These are phyloP conservation scores for Malus sieversii DNA, from an alignment of 306 rosid genomes.

Conservation along the genomic window DNA sequence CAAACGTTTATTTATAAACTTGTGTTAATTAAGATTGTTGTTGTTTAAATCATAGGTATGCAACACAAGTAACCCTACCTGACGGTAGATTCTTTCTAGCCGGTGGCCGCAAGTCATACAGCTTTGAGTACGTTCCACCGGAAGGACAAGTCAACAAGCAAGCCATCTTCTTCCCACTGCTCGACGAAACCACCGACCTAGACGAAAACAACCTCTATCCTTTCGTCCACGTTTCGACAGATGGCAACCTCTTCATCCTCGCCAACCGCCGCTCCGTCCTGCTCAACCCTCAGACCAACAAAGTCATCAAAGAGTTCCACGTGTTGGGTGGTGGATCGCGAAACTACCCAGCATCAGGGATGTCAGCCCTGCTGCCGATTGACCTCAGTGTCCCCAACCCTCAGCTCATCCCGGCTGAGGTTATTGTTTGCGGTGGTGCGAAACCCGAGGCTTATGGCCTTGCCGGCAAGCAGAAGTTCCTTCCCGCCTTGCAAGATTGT, in stretches of 20 bases:
- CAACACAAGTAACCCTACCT: conserved; percentile 46
- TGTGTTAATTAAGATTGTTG: not conserved
- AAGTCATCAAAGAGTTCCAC: conserved; percentile 41
- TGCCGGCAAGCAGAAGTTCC: conserved; percentile 22
- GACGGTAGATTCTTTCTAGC: conserved; percentile 48
- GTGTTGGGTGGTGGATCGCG: conserved; percentile 55
- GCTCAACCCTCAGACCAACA: conserved; percentile 33
- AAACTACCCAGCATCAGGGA: conserved; percentile 83
- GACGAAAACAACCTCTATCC: conserved; percentile 96
- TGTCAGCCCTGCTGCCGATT: conserved; percentile 69
- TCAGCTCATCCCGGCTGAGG: conserved; percentile 27
- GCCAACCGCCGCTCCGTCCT: conserved; percentile 77
- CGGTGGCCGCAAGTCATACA: conserved; percentile 69
- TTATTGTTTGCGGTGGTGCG: conserved; percentile 76
- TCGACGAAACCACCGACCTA: conserved; percentile 61
- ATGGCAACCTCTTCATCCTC: conserved; percentile 69
- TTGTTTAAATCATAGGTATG: conserved; percentile 41
- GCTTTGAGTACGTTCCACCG: conserved; percentile 53
- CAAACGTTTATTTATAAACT: not conserved
- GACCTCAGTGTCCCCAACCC: conserved; percentile 17
- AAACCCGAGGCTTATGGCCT: conserved; percentile 29
- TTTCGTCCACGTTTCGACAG: conserved; percentile 49
- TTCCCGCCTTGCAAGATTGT: conserved; percentile 56
- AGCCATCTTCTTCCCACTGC: conserved; percentile 35
- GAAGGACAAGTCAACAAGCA: conserved; percentile 16